Conservation (phyloP, 2,329 filamentous ascomycete species). For the Aspergillus tamarii region DNA sequence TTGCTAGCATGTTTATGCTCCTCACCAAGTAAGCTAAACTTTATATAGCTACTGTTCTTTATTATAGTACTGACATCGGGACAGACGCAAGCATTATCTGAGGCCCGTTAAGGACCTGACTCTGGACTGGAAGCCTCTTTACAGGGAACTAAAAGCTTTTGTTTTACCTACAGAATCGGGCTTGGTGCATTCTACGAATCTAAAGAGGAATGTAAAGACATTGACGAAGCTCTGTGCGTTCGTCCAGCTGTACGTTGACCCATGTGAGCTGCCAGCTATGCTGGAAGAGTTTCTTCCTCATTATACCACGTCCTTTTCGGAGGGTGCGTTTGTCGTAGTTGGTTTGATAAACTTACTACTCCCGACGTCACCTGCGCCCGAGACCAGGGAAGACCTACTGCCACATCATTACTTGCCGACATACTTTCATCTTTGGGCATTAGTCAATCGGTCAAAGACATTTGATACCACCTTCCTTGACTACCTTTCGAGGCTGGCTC, state of each 20-base stretch:
- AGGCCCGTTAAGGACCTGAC: conserved; percentile 86
- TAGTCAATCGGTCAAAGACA: conserved; percentile 84
- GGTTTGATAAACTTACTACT: conserved; percentile 84
- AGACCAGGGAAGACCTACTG: conserved; percentile 72
- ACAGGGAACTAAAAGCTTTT: conserved; percentile 88
- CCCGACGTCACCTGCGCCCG: conserved; percentile 74
- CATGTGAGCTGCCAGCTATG: conserved; percentile 79
- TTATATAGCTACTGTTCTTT: not conserved
- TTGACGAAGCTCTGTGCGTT: conserved; percentile 89
- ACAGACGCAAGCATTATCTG: conserved; percentile 90
- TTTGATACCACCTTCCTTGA: conserved; percentile 89
- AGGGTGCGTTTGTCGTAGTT: conserved; percentile 90
- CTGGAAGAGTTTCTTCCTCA: conserved; percentile 79
- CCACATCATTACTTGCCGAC: conserved; percentile 89
- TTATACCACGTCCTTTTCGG: conserved; percentile 91
- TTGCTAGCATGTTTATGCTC: conserved; percentile 94
- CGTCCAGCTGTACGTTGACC: conserved; percentile 90
- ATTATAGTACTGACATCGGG: conserved; percentile 24
- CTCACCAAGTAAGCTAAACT: conserved; percentile 76
- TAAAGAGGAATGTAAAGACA: conserved; percentile 70
- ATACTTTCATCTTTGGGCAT: conserved; percentile 94
- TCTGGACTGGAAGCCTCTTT: conserved; percentile 91
- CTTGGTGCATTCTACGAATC: conserved; percentile 62
- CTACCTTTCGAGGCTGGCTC: conserved; percentile 80
- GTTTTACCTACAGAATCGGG: conserved; percentile 82